Conservation (phyloP, 169 alveolate species). For the Plasmodium coatneyi region DNA sequence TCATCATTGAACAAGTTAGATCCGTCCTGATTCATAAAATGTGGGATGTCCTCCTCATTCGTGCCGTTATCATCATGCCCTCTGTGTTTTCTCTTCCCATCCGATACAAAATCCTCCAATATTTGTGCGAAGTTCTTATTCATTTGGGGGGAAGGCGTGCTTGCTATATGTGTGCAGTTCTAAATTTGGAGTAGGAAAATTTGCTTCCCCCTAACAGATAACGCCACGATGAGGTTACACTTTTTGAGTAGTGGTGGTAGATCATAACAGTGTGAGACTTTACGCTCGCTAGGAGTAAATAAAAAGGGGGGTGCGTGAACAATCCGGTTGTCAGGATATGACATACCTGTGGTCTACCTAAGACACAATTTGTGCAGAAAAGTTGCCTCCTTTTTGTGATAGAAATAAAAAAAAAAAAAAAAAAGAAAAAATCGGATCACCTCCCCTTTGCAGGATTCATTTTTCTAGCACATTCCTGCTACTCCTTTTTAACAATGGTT, state of each 20-base stretch:
- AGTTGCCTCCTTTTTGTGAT: neutral
- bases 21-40: neutral
- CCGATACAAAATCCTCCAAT: conserved; percentile 13
- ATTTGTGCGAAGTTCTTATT: conserved; percentile 17
- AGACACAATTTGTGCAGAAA: neutral
- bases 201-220: neutral
- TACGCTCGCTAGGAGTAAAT: neutral
- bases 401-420: no score
- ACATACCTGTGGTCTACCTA: neutral
- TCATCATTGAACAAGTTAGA: neutral
- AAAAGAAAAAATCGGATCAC: no score
- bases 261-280: neutral
- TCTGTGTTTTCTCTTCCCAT: neutral
- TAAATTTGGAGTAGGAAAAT: neutral
- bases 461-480: neutral
- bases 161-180: neutral
- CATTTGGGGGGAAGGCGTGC: neutral
- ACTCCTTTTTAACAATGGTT: neutral
- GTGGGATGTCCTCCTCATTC: neutral
- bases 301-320: neutral
- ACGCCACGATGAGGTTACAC: neutral
- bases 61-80: neutral
- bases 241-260: neutral
- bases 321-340: neutral
- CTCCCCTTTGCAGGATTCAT: neutral